These are phyloP conservation scores for Neophaeococcomyces mojaviensis DNA, from an alignment of 2,329 filamentous ascomycete species.

Conservation along the genomic window DNA sequence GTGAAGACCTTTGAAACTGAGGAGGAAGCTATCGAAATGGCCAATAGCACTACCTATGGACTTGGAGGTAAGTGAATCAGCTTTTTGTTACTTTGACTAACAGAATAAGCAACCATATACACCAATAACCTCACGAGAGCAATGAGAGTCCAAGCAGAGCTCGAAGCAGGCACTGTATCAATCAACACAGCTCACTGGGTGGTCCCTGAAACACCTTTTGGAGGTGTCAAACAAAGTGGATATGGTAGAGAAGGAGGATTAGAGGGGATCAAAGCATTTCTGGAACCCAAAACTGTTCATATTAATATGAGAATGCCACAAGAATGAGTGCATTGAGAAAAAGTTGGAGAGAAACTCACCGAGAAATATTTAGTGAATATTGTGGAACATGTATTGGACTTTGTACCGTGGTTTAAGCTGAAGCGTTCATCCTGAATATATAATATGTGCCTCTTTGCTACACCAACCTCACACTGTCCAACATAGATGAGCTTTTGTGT, in stretches of 20 bases:
- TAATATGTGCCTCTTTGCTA: too few relatives aligned
- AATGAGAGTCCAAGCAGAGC: constrained; percentile 16
- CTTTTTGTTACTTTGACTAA: constrained; percentile 30
- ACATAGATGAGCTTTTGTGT: too few relatives aligned
- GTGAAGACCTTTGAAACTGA: constrained; percentile 47
- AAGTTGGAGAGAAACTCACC: too few relatives aligned
- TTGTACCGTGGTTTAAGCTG: too few relatives aligned
- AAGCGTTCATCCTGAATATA: too few relatives aligned
- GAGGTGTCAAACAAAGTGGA: constrained; percentile 71
- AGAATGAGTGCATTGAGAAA: too few relatives aligned
- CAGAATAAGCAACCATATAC: constrained; percentile 45
- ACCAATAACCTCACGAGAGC: constrained; percentile 22
- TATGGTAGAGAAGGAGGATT: constrained; percentile 70
- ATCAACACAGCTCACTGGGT: constrained; percentile 38
- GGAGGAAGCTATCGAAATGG: constrained; percentile 32
- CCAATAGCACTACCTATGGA: constrained; percentile 36
- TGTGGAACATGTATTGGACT: too few relatives aligned
- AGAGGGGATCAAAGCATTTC: constrained; percentile 55
- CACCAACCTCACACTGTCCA: too few relatives aligned
- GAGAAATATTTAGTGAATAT: too few relatives aligned
- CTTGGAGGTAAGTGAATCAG: constrained; percentile 40
- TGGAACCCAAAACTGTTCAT: constrained; percentile 49
- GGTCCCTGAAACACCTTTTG: constrained; percentile 45
- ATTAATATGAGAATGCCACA: constrained; percentile 28
- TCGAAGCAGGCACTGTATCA: constrained; percentile 52